Base-by-base conservation (phyloP, 306 rosid genomes). In the Gastrolobium bilobum region DNA sequence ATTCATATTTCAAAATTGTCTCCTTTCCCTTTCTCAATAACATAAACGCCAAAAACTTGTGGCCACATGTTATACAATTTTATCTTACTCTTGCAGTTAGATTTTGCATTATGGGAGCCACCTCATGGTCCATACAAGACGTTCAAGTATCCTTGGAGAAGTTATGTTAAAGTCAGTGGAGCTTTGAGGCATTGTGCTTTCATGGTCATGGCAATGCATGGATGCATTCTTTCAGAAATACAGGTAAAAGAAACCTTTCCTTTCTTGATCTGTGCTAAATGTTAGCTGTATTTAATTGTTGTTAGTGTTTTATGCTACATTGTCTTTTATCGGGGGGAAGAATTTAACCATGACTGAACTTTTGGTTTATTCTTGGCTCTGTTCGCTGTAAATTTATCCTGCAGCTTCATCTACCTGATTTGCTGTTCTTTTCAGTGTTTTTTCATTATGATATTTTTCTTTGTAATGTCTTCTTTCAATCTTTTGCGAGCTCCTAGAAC, bases 171-270 rank as follows among this genome's bases (percentile, higher is more conserved):
- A 78, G 85, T 90, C 13, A 76, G 90, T 7, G 94, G 94, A 38
- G 89, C 94, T 56, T 71, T 90, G 56, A 88, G 94, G 86, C 94
- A 88, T 76, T 90, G 94, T 73, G 91, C 94, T 37, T 84, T 90
- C 85, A 90, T 82, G 94, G 89, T 90, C 71, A 90, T 90, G 94
- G 91, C 91, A 39, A 86, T 90, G 94, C 94, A 90, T 77, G 94
- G 94, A 52, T 88, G 90, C 71, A 82, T 90, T 48, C 91, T 90
- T 46, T 86, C 94, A n/a, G 94, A 90, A 78, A 90, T 90, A 56
- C 94, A 90, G 94, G 94, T 90, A 52, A 69, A 73, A 47, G 5
- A 20, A 46, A 44, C 14, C 14, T 53, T 72, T 5, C 42, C 4
- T 59, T 59, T 1, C 4, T 0, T 33, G 42, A 33, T 59, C 5